These are phyloP conservation scores for Dendrobium nobile DNA, from an alignment of 106 monocot species.

Conservation along the genomic window DNA sequence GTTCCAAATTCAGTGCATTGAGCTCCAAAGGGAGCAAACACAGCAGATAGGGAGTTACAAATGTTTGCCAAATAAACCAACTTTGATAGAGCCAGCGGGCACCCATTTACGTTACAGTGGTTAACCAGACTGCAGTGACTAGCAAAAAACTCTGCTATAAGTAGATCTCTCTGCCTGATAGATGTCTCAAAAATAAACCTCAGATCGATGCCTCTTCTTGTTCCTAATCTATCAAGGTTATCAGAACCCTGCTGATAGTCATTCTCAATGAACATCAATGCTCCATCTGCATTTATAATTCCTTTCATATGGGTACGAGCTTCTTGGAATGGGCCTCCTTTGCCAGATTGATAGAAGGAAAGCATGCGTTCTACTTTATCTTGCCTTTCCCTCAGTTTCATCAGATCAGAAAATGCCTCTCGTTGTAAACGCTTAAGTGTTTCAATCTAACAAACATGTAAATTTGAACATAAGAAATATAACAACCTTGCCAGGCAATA, in stretches of 20 bases:
- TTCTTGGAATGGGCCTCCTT: conserved; percentile 50
- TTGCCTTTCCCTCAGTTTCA: conserved; percentile 80
- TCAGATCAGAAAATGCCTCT: conserved; percentile 71
- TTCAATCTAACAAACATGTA: conserved; percentile 36
- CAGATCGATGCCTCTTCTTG: conserved; percentile 51
- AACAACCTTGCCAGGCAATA: background rate
- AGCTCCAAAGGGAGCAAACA: conserved; percentile 55
- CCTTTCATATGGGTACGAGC: conserved; percentile 53
- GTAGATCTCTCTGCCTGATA: conserved; percentile 44
- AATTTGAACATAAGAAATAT: conserved; percentile 3
- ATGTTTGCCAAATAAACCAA: conserved; percentile 49
- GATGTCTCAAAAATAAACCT: conserved; percentile 70
- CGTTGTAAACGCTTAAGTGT: conserved; percentile 77
- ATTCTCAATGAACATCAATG: conserved; percentile 40
- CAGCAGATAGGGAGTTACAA: conserved; percentile 40
- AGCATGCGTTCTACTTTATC: conserved; percentile 60
- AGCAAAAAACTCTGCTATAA: conserved; percentile 49
- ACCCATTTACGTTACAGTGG: conserved; percentile 22
- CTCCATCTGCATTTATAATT: conserved; percentile 40
- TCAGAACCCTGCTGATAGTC: conserved; percentile 19
- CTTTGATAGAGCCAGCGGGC: conserved; percentile 41
- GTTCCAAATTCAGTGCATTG: conserved; percentile 51
- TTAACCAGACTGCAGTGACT: conserved; percentile 18
- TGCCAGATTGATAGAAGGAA: conserved; percentile 41
- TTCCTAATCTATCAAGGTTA: conserved; percentile 33